A percentile compares a stretch with the other conserved stretches of the same genome.
These are phyloP conservation scores for Ziziphus jujuba DNA, from an alignment of 306 rosid genomes.

Conservation along the genomic window DNA sequence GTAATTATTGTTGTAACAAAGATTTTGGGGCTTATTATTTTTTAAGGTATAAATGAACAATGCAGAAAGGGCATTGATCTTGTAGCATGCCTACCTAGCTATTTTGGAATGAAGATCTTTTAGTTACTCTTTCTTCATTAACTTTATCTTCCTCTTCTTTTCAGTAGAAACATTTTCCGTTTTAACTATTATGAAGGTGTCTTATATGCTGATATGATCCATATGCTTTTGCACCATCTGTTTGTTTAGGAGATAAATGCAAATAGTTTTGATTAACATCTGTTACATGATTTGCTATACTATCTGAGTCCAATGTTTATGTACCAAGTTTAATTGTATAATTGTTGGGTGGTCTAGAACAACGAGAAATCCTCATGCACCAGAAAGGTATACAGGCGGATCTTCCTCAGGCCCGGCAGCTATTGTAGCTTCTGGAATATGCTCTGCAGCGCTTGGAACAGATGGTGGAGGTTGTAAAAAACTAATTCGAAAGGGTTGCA, in stretches of 20 bases:
- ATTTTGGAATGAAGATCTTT: too few relatives aligned
- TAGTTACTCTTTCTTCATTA: too few relatives aligned
- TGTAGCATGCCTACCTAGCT: too few relatives aligned
- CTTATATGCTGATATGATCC: not conserved
- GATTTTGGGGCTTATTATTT: too few relatives aligned
- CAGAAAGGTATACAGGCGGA: constrained; percentile 92
- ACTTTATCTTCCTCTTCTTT: too few relatives aligned
- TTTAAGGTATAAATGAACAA: too few relatives aligned
- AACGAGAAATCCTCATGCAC: constrained; percentile 93
- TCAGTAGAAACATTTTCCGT: too few relatives aligned
- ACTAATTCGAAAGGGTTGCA: constrained; percentile 16
- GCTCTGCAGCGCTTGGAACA: constrained; percentile 95
- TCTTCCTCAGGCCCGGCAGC: constrained; percentile 99
- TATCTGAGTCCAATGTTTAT: constrained; percentile 3
- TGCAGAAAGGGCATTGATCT: too few relatives aligned
- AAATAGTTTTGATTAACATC: constrained; percentile 10
- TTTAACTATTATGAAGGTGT: not conserved
- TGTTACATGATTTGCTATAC: constrained; percentile 14
- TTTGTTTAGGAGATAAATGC: not conserved
- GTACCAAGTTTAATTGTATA: constrained; percentile 7
- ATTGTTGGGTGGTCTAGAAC: constrained; percentile 57
- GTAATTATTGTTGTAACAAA: too few relatives aligned
- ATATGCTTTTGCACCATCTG: not conserved
- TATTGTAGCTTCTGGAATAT: constrained; percentile 90
- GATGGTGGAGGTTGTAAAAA: constrained; percentile 92